Evolutionary conservation across 2,329 filamentous ascomycete genomes (phyloP).

Genomic region (Venturia asperata): DNA sequence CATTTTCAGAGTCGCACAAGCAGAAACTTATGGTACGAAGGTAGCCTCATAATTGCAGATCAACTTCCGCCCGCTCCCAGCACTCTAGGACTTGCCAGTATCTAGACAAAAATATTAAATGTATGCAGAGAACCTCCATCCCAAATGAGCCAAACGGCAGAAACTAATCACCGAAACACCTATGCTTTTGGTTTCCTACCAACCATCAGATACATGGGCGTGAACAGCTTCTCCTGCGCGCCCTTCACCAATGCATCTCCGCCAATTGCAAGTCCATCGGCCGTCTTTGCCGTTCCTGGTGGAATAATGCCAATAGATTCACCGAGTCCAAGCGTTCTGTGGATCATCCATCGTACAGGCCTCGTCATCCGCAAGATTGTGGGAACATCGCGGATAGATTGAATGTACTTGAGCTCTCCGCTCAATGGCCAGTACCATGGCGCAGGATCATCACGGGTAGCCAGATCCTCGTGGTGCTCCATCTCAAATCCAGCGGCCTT

Average conservation of each 20-base stretch:
- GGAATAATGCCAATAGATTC: conserved; percentile 73
- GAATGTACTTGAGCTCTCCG: conserved; percentile 77
- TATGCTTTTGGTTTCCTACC: conserved; percentile 51
- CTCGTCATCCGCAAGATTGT: conserved; percentile 87
- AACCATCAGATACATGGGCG: conserved; percentile 52
- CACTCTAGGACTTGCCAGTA: conserved; percentile 3
- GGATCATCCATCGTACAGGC: conserved; percentile 65
- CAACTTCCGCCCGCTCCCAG: neutral
- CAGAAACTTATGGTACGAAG: neutral
- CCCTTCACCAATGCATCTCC: conserved; percentile 83
- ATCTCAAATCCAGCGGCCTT: conserved; percentile 81
- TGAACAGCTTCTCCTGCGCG: conserved; percentile 86
- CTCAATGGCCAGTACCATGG: conserved; percentile 95
- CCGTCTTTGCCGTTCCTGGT: conserved; percentile 85
- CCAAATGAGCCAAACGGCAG: neutral
- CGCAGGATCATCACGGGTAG: conserved; percentile 60
- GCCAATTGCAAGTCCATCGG: conserved; percentile 74
- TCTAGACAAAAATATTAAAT: conserved; percentile 3
- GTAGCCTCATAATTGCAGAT: neutral
- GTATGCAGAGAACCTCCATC: conserved; percentile 6
- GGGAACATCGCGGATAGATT: conserved; percentile 69
- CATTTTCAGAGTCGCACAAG: neutral
- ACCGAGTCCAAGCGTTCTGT: conserved; percentile 68
- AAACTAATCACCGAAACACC: neutral
- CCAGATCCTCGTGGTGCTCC: conserved; percentile 77